phyloP scores from a whole-genome alignment of 768 basidiomycete genomes.

The Kwoniella dendrophila region DNA sequence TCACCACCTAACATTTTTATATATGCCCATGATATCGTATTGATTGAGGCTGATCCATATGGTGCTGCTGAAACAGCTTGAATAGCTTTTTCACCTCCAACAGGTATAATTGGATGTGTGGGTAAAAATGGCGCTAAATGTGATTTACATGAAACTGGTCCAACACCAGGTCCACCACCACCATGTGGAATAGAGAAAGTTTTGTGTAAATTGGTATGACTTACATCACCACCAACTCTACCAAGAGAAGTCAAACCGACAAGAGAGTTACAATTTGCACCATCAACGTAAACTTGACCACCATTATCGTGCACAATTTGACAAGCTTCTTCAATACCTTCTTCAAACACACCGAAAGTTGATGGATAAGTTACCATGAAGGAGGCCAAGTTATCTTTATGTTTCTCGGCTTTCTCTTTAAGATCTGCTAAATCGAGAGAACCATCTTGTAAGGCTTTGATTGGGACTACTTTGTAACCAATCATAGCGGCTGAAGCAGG shows the following conservation, averaged over 20 bases:
- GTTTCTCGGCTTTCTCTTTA: constrained; percentile 78
- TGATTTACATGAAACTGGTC: constrained; percentile 90
- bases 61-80: constrained; percentile 88
- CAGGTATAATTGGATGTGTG: constrained; percentile 71
- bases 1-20: constrained; percentile 98
- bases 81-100: constrained; percentile 72
- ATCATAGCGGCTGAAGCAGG: constrained; percentile 98
- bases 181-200: constrained; percentile 98
- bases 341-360: constrained; percentile 96
- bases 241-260: constrained; percentile 85
- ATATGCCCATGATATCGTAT: constrained; percentile 97
- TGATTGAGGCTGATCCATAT: constrained; percentile 91
- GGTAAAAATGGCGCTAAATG: constrained; percentile 96
- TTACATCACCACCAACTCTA: constrained; percentile 95
- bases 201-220: constrained; percentile 95
- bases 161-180: constrained; percentile 94
- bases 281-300: constrained; percentile 96
- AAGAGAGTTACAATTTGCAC: constrained; percentile 93
- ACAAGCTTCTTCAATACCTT: constrained; percentile 82
- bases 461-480: constrained; percentile 91
- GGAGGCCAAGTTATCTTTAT: constrained; percentile 88
- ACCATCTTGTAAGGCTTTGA: constrained; percentile 84
- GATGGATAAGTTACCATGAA: constrained; percentile 99
- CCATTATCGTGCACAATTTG: constrained; percentile 90
- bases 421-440: constrained; percentile 83